A percentile compares a stretch with the other conserved stretches of the same genome.
These are phyloP conservation scores for Acanthamoeba rhysodes DNA, from an alignment of 208 protist genomes.

Conservation along the genomic window DNA sequence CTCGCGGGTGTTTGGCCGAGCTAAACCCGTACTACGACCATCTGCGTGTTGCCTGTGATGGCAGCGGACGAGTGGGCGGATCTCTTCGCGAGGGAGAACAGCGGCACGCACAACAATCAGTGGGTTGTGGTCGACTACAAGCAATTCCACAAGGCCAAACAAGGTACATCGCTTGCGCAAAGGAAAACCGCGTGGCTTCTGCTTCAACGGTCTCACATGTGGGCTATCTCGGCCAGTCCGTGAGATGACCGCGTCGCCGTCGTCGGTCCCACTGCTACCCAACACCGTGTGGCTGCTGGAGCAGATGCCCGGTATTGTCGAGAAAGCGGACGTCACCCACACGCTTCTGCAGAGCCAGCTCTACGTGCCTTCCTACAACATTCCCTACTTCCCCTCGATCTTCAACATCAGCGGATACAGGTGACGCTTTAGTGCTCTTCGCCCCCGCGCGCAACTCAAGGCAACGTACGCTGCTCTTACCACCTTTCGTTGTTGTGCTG, in stretches of 20 bases:
- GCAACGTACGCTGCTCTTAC: too few relatives aligned
- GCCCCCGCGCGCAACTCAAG: too few relatives aligned
- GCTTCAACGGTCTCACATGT: too few relatives aligned
- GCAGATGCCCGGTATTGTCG: constrained; percentile 82
- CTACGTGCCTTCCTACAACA: constrained; percentile 86
- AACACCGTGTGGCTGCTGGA: constrained; percentile 84
- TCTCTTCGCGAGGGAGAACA: constrained; percentile 17
- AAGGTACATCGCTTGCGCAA: neutral
- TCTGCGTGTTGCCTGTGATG: too few relatives aligned
- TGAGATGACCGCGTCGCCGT: neutral
- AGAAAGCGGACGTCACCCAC: constrained; percentile 73
- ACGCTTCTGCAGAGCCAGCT: constrained; percentile 76
- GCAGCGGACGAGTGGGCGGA: constrained; percentile 37
- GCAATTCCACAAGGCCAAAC: constrained; percentile 64
- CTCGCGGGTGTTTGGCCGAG: too few relatives aligned
- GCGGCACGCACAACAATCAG: constrained; percentile 84
- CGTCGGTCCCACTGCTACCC: neutral
- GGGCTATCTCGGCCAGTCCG: too few relatives aligned
- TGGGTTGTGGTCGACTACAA: constrained; percentile 87
- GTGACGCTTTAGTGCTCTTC: neutral
- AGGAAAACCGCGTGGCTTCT: too few relatives aligned
- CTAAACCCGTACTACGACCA: too few relatives aligned
- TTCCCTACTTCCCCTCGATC: constrained; percentile 81
- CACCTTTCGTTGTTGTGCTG: neutral
- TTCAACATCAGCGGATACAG: constrained; percentile 79